Percentiles rank a stretch among this genome's conserved stretches.
Conservation (phyloP, 2,329 filamentous ascomycete genomes). For the Fusarium sp. region DNA sequence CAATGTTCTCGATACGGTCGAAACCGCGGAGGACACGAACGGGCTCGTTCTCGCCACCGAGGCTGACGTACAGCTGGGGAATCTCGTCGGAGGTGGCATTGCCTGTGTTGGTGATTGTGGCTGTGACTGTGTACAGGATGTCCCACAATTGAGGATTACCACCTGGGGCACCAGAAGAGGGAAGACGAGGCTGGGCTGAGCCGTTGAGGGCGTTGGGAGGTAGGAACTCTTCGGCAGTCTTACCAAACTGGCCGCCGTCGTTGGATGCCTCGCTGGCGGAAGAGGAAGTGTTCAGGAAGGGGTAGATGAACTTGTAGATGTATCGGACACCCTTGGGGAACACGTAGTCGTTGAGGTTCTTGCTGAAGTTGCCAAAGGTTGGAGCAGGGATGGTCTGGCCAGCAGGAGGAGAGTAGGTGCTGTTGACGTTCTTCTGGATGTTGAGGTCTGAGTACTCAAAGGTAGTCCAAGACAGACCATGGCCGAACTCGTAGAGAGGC, state of each 20-base stretch:
- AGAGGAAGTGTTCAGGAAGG: conserved; percentile 74
- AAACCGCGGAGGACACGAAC: conserved; percentile 78
- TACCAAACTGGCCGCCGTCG: conserved; percentile 67
- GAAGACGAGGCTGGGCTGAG: conserved; percentile 63
- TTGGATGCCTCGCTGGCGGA: conserved; percentile 63
- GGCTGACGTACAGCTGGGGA: conserved; percentile 80
- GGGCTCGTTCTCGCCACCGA: conserved; percentile 81
- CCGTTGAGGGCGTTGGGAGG: conserved; percentile 67
- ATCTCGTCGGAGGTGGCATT: conserved; percentile 73
- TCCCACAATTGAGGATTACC: conserved; percentile 75
- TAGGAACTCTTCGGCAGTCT: conserved; percentile 66
- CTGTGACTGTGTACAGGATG: conserved; percentile 72
- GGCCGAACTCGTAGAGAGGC: conserved; percentile 84
- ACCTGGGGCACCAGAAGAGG: conserved; percentile 65
- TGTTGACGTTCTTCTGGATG: conserved; percentile 60
- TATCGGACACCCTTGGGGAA: conserved; percentile 70
- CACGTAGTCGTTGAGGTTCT: conserved; percentile 69
- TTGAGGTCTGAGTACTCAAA: conserved; percentile 78
- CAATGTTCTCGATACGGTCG: conserved; percentile 75
- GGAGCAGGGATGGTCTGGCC: conserved; percentile 73
- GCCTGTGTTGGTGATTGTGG: conserved; percentile 78
- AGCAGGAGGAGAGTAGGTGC: conserved; percentile 65
- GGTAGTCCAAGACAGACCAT: conserved; percentile 81
- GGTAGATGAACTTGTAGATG: conserved; percentile 71
- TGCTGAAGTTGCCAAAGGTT: conserved; percentile 71